These are phyloP conservation scores for Colletotrichum tofieldiae DNA, from an alignment of 2,329 filamentous ascomycete species.

Conservation along the genomic window DNA sequence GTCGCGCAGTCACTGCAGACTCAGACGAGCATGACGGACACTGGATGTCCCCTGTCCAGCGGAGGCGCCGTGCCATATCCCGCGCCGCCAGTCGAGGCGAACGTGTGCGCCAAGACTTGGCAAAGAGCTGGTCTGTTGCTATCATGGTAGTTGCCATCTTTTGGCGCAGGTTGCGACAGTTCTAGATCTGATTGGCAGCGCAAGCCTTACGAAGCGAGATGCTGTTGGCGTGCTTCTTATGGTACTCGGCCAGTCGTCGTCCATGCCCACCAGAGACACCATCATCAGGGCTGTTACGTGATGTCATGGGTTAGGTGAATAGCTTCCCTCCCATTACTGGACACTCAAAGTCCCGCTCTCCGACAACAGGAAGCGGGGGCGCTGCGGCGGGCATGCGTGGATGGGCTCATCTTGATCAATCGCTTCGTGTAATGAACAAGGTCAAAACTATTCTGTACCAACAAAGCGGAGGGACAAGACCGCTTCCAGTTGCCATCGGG, in stretches of 20 bases:
- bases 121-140: neutral
- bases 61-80: conserved; percentile 30
- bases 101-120: conserved; percentile 15
- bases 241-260: neutral
- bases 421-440: conserved; percentile 26
- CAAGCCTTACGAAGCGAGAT: neutral
- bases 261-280: neutral
- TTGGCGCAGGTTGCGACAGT: neutral
- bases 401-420: conserved; percentile 32
- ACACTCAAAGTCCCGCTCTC: neutral
- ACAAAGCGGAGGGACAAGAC: neutral
- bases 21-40: neutral
- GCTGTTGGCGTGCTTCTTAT: neutral
- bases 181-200: neutral
- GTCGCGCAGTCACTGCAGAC: neutral
- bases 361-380: neutral
- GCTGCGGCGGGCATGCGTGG: neutral
- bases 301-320: conserved; percentile 24
- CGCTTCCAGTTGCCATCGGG: conserved; percentile 27
- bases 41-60: neutral
- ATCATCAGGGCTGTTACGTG: neutral
- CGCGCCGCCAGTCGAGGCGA: conserved; percentile 12
- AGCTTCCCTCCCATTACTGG: neutral
- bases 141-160: neutral
- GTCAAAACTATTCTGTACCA: no score